These are phyloP conservation scores for Daldinia caldariorum DNA, from an alignment of 495 filamentous ascomycete genomes.

Conservation along the genomic window DNA sequence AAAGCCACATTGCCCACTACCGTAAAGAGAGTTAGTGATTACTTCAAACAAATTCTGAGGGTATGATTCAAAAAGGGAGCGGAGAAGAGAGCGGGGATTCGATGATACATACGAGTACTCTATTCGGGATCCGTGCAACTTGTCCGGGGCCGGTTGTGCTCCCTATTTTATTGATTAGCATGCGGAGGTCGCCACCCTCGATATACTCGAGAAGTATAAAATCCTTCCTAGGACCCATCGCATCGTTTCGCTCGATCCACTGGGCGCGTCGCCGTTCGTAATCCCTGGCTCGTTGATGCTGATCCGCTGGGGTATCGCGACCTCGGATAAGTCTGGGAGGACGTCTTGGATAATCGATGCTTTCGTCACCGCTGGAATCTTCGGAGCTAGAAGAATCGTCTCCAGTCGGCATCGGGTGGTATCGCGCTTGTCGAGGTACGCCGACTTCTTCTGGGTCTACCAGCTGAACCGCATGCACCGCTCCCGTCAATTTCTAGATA, in stretches of 20 bases:
- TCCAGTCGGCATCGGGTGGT: neutral
- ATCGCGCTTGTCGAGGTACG: neutral
- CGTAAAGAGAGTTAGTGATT: neutral
- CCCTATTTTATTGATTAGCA: constrained; percentile 1
- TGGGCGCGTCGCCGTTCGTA: too few relatives aligned
- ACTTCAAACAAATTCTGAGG: neutral
- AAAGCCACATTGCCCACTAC: constrained; percentile 33
- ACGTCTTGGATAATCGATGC: neutral
- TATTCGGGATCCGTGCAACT: constrained; percentile 11
- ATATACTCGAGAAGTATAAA: constrained; percentile 32
- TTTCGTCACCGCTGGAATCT: constrained; percentile 32
- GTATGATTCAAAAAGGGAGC: neutral
- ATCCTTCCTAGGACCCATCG: constrained; percentile 7
- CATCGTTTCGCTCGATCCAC: too few relatives aligned
- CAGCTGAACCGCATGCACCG: constrained; percentile 26
- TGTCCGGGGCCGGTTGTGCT: neutral
- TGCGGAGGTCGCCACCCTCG: constrained; percentile 13
- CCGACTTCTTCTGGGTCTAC: neutral
- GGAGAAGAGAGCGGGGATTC: neutral
- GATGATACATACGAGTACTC: constrained; percentile 11
- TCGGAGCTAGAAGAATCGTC: constrained; percentile 18
- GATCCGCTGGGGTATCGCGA: neutral
- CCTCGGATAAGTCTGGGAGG: neutral
- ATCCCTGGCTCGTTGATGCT: too few relatives aligned
- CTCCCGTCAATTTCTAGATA: constrained; percentile 8